Evolutionary conservation across 1,284 basidiomycete genomes (phyloP), one percentile per base, ranked within the genome.

Genomic region (Wolfiporia cocos): DNA sequence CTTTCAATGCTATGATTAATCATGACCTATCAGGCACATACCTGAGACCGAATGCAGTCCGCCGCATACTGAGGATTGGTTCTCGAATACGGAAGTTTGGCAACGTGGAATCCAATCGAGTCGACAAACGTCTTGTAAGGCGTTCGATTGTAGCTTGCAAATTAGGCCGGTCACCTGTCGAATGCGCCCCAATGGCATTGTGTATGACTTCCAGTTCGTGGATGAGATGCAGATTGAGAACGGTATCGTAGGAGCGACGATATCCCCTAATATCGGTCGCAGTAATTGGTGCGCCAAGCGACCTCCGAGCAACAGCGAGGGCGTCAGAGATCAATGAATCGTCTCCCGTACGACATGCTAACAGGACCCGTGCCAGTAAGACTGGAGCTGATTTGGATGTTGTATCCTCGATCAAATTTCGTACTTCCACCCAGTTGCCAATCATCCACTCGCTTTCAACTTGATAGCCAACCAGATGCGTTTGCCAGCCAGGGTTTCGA

Each of bases 401-500:
- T 19, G 71, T 66, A 21, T 67, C 64, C n/a, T 72, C 64, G 26
- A 85, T 74, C 26, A 87, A 69, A 4, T 64, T 61, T 44, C 79
- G 69, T 18, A 97, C 85, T 37, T 86, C 86, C 7, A 79, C 73
- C 94, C 95, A 98, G 51, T 95, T 92, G 6, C 92, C 89, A 17
- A 92, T 84, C 71, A 95, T 95, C 81, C 93, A 95, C 1, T 92
- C 90, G 43, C 93, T 92, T 66, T 99, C 95, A 11, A 92, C 83
- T 50, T 92, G 86, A 61, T 92, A 98, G 0, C 86, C 83, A 6
- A 86, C 80, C 1, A 99, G 69, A 3, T 78, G 71, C 1, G 72
- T 58, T 43, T 87, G 76, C 95, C 95, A 99, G 37, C 84, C 77
- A 0, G 92, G 89, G 58, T 92, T 81, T 10, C 78, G 81, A 45